Conservation (phyloP, 2,329 filamentous ascomycete genomes). For the Epichloe sibirici region DNA sequence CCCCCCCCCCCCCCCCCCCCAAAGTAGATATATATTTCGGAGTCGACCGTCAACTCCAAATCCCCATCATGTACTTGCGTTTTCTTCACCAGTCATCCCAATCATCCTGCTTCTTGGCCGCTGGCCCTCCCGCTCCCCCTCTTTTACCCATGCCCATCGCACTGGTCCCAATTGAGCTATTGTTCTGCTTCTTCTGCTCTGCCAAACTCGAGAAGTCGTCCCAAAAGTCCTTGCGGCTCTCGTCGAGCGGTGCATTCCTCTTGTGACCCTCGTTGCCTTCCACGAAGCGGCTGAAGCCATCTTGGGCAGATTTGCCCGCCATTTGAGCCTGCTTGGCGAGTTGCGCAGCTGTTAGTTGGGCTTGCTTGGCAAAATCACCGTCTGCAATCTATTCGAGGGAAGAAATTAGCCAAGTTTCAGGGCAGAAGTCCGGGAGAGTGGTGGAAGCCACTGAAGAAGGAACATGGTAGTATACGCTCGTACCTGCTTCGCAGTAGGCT, state of each 20-base stretch:
- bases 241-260: slow-evolving; percentile 34
- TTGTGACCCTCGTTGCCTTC: slow-evolving; percentile 49
- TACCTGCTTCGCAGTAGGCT: slow-evolving; percentile 59
- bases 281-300: slow-evolving; percentile 76
- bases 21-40: slow-evolving; percentile 5
- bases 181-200: slow-evolving; percentile 35
- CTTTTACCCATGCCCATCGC: slow-evolving; percentile 44
- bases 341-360: slow-evolving; percentile 49
- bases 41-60: slow-evolving; percentile 11
- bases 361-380: slow-evolving; percentile 61
- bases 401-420: not conserved
- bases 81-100: slow-evolving; percentile 50
- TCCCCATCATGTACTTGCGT: not conserved
- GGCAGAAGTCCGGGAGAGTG: not conserved
- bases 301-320: slow-evolving; percentile 63
- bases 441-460: not conserved
- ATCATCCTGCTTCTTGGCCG: slow-evolving; percentile 36
- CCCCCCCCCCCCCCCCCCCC: too few relatives aligned
- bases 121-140: slow-evolving; percentile 19
- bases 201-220: slow-evolving; percentile 71
- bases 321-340: slow-evolving; percentile 53
- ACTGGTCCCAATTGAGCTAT: slow-evolving; percentile 44
- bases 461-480: not conserved
- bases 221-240: slow-evolving; percentile 78
- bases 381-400: slow-evolving; percentile 52